phyloP scores from a whole-genome alignment of 225 moss, liverwort and hornwort genomes.

The Thuidium tamariscinum region DNA sequence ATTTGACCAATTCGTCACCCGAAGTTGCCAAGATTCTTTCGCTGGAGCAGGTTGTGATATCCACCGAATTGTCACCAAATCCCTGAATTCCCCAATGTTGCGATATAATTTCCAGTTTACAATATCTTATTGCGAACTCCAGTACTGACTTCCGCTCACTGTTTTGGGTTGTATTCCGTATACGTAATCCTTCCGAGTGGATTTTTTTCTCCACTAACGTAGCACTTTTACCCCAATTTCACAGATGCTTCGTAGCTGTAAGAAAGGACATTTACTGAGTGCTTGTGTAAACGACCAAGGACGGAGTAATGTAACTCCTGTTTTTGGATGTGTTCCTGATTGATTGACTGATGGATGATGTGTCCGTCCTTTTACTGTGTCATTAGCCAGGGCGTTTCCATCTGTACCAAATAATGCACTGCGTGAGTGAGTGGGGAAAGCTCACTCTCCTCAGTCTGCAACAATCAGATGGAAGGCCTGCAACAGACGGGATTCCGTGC shows the following conservation, averaged over 20 bases:
- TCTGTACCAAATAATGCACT: conserved; percentile 8
- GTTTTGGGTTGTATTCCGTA: neutral
- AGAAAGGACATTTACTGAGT: neutral
- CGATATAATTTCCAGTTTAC: neutral
- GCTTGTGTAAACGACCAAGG: neutral
- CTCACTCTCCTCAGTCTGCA: neutral
- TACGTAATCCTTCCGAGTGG: neutral
- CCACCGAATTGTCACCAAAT: neutral
- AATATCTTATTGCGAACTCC: neutral
- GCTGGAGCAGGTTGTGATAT: neutral
- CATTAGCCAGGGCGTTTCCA: neutral
- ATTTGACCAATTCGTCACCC: neutral
- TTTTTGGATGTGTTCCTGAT: neutral
- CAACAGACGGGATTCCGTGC: neutral
- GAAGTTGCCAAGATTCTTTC: neutral
- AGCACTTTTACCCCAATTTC: no score
- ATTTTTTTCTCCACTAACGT: no score
- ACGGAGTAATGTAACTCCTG: no score
- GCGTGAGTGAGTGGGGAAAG: neutral
- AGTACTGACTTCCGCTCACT: neutral
- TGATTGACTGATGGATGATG: conserved; percentile 7
- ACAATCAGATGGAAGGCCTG: neutral
- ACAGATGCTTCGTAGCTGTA: neutral
- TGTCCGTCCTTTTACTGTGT: neutral
- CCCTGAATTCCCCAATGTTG: no score